phyloP scores from a whole-genome alignment of 345 rosid species.

The Corchorus capsularis region DNA sequence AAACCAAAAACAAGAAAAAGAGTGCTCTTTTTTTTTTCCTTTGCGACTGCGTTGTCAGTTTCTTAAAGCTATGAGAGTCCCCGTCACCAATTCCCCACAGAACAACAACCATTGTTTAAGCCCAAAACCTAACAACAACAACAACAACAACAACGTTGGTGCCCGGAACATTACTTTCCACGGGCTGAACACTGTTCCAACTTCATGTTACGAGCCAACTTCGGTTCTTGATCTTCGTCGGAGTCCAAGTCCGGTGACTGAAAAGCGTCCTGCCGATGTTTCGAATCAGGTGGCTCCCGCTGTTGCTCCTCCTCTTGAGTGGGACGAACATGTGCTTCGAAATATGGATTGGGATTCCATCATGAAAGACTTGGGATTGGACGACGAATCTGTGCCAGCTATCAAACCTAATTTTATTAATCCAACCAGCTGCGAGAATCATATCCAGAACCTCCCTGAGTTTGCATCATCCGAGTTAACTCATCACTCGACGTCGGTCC shows the following conservation, averaged over 20 bases:
- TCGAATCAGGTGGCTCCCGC: neutral
- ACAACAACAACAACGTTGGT: conserved; percentile 17
- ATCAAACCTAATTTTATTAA: conserved; percentile 14
- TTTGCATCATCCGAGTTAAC: conserved; percentile 23
- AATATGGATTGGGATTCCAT: conserved; percentile 86
- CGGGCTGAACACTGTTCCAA: conserved; percentile 14
- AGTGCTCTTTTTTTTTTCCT: neutral
- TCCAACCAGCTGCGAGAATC: neutral
- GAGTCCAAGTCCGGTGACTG: conserved; percentile 48
- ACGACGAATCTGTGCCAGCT: conserved; percentile 60
- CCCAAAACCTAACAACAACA: conserved; percentile 32
- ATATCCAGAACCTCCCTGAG: conserved; percentile 32
- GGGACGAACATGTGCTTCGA: conserved; percentile 70
- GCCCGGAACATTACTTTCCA: conserved; percentile 19
- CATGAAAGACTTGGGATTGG: conserved; percentile 74
- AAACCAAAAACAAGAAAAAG: neutral
- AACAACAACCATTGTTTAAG: conserved; percentile 26
- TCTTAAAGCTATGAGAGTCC: conserved; percentile 24
- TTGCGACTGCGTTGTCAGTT: neutral
- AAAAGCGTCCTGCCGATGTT: conserved; percentile 32
- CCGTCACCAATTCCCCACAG: conserved; percentile 10
- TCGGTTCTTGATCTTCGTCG: conserved; percentile 76
- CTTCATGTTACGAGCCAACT: conserved; percentile 63
- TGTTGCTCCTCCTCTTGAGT: conserved; percentile 28
- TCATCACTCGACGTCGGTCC: conserved; percentile 23